phyloP scores from a whole-genome alignment of 2,329 filamentous ascomycete species.

The Talaromyces sp. region DNA sequence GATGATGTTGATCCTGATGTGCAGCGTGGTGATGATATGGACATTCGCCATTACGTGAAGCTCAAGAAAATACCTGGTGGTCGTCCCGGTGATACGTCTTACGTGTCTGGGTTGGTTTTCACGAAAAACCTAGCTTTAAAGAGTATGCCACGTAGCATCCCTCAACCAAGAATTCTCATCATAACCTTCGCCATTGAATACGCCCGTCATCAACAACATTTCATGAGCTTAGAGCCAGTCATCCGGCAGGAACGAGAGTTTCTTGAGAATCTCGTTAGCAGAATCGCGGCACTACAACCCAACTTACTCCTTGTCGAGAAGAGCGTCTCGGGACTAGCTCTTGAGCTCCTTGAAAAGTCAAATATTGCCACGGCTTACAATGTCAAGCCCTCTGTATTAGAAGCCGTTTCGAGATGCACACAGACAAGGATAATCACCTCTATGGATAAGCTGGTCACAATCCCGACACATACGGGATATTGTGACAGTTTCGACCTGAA shows the following conservation, averaged over 20 bases:
- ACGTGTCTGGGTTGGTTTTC: conserved; percentile 94
- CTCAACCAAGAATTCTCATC: conserved; percentile 81
- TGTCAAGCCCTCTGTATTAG: conserved; percentile 92
- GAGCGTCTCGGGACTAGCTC: conserved; percentile 83
- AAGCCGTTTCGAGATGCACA: conserved; percentile 88
- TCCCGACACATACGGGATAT: conserved; percentile 69
- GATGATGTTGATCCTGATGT: conserved; percentile 95
- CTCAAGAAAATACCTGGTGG: conserved; percentile 94
- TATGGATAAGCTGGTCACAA: conserved; percentile 82
- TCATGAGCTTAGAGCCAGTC: conserved; percentile 96
- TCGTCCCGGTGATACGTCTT: conserved; percentile 85
- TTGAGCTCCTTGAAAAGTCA: conserved; percentile 82
- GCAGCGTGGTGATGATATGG: conserved; percentile 86
- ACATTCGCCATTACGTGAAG: conserved; percentile 96
- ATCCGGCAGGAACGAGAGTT: conserved; percentile 97
- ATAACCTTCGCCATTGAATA: conserved; percentile 96
- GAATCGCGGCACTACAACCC: conserved; percentile 80
- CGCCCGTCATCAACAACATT: conserved; percentile 85
- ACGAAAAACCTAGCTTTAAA: conserved; percentile 96
- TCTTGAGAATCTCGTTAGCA: conserved; percentile 81
- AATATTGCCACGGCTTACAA: conserved; percentile 94
- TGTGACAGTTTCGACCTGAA: conserved; percentile 91
- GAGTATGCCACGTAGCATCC: conserved; percentile 86
- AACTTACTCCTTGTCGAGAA: conserved; percentile 88
- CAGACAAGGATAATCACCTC: conserved; percentile 92